phyloP scores from a whole-genome alignment of 768 basidiomycete species.

The Hygrocybe punicea region DNA sequence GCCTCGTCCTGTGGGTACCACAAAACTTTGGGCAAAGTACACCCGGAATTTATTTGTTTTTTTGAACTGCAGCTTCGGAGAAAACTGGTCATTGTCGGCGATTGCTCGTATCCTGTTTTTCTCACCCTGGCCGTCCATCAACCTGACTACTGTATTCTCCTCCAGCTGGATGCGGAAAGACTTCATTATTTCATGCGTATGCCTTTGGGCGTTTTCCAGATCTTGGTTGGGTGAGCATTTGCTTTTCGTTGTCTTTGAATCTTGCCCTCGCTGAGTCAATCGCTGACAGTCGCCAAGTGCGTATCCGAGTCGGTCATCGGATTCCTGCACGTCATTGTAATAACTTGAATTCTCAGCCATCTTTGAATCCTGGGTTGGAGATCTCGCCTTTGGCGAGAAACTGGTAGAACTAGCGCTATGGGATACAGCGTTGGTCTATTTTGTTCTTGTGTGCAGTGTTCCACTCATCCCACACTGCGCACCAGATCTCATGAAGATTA shows the following conservation, averaged over 20 bases:
- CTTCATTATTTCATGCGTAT: not conserved
- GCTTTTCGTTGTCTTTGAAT: not conserved
- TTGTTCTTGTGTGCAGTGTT: too few species aligned
- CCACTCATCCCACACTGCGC: too few species aligned
- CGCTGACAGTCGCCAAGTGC: not conserved
- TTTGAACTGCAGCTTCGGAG: not conserved
- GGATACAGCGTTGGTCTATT: too few species aligned
- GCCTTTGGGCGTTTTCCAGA: not conserved
- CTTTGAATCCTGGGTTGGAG: too few species aligned
- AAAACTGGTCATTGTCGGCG: not conserved
- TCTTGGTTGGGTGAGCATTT: not conserved
- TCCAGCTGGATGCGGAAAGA: not conserved
- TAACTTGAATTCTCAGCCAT: too few species aligned
- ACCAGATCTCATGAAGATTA: too few species aligned
- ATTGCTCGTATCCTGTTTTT: not conserved
- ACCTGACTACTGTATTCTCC: not conserved
- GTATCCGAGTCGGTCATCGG: not conserved
- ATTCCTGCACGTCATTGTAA: too few species aligned
- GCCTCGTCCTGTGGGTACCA: too few species aligned
- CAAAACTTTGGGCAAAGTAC: constrained; percentile 42
- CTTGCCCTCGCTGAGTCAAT: not conserved
- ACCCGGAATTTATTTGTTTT: not conserved
- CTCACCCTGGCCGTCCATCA: not conserved
- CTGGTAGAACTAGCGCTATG: too few species aligned
- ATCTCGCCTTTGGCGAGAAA: too few species aligned